Base-by-base conservation (phyloP, 345 rosid species). In the Aethionema arabicum region DNA sequence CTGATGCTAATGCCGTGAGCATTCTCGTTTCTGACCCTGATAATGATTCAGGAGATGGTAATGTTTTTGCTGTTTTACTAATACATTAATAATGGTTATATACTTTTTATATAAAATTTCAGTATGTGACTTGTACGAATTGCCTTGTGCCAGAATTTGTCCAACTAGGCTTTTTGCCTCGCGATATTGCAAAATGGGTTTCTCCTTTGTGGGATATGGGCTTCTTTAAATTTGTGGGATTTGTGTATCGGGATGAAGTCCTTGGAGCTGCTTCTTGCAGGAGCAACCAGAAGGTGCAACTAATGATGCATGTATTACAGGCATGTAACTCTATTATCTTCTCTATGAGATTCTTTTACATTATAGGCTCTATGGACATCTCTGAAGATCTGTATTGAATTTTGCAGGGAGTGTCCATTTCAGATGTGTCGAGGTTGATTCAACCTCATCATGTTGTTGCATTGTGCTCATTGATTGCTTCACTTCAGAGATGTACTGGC, bases 181-280 rank as follows among this genome's bases (percentile, higher is more conserved):
- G 86, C 72, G 59, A 68, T 75, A 72, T 86, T 38, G 95, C 88
- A 55, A 88, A 83, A 70, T 88, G 95, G 98, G 86, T 88, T 64
- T 88, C 98, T 61, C 98, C 96, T 4, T 69, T 88, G 80, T 91
- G 95, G 96, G 96, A 88, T 49, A 60, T 65, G 50, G 86, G 92
- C 47, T 78, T 83, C 76, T 80, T 88, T 45, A 78, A 59, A 60
- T 91, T 88, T 76, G 81, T 77, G 56, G 98, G 96, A 58, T 83
- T 76, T 69, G 61, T 91, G 54, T 80, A 64, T 78, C 75, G 82
- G 15, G 81, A 86, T 56, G 92, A 88, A 67, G 90, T 79, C 74
- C 92, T 88, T 60, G 79, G 76, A 29, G 90, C 90, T 71, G 91
- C 92, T 62, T 74, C 79, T 32, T 85, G 77, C 54, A 92, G 76